phyloP scores from a whole-genome alignment of 2,329 filamentous ascomycete species.

The Parastagonospora nodorum region DNA sequence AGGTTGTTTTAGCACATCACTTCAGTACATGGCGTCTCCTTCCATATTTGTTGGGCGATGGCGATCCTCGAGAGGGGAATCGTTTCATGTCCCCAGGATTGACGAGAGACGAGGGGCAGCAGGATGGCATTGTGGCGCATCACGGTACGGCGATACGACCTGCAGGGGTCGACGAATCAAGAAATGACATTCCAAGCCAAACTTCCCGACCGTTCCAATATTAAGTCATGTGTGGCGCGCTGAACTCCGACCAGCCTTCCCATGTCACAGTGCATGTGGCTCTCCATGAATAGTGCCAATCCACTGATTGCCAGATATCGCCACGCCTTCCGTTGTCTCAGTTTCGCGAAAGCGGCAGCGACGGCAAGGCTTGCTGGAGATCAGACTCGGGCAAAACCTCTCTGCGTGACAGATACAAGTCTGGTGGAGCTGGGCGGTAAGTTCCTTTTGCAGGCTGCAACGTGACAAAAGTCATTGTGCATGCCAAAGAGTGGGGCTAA shows the following conservation, averaged over 20 bases:
- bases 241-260: background rate
- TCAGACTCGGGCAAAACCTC: background rate
- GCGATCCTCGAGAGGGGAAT: constrained; percentile 18
- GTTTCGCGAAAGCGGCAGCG: constrained; percentile 1
- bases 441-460: constrained; percentile 1
- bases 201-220: constrained; percentile 5
- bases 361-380: background rate
- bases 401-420: constrained; percentile 1
- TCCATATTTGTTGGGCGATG: constrained; percentile 14
- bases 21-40: constrained; percentile 23
- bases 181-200: constrained; percentile 21
- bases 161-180: constrained; percentile 27
- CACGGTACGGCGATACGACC: constrained; percentile 26
- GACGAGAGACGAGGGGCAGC: constrained; percentile 19
- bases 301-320: background rate
- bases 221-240: constrained; percentile 15
- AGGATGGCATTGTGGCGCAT: constrained; percentile 29
- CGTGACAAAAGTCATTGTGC: constrained; percentile 5
- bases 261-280: constrained; percentile 4
- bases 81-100: constrained; percentile 33
- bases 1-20: constrained; percentile 18
- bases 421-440: constrained; percentile 2
- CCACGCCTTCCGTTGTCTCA: background rate
- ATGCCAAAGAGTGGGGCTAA: constrained; percentile 9
- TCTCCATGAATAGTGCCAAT: background rate